These are phyloP conservation scores for Citropsis articulata DNA, from an alignment of 345 rosid genomes.

Conservation along the genomic window DNA sequence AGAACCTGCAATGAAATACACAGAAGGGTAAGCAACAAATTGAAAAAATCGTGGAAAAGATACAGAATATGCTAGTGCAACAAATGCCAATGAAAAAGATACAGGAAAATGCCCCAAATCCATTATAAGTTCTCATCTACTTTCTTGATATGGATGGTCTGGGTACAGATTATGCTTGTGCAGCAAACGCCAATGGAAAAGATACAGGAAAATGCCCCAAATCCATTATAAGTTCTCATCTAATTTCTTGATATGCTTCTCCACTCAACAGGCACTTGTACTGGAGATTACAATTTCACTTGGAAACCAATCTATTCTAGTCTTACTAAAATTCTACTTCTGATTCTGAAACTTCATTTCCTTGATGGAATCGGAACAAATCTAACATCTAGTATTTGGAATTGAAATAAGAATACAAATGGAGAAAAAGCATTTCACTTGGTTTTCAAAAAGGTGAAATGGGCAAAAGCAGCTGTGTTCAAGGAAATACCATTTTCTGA, in stretches of 20 bases:
- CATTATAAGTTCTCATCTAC: not conserved
- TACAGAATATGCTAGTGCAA: not conserved
- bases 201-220: not conserved
- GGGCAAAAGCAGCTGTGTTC: not conserved
- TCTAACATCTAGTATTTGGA: not conserved
- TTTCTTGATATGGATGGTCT: not conserved
- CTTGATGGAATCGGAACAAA: not conserved
- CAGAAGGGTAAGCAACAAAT: conserved; percentile 16
- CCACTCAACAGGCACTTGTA: not conserved
- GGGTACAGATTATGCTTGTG: not conserved
- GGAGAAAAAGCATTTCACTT: not conserved
- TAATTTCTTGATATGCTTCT: not conserved
- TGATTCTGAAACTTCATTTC: not conserved
- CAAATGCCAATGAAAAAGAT: not conserved
- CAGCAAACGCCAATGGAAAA: not conserved
- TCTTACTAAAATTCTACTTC: not conserved
- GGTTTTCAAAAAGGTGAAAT: not conserved
- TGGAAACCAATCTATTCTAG: not conserved
- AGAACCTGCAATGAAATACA: conserved; percentile 59
- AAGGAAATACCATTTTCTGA: not conserved
- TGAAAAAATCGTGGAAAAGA: not conserved
- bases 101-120: not conserved
- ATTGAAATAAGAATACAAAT: not conserved
- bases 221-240: not conserved
- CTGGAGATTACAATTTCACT: not conserved